Evolutionary conservation across 176 grass and related monocot species (phyloP), one percentile per base, ranked within the genome.

Genomic region (Paspalum vaginatum): DNA sequence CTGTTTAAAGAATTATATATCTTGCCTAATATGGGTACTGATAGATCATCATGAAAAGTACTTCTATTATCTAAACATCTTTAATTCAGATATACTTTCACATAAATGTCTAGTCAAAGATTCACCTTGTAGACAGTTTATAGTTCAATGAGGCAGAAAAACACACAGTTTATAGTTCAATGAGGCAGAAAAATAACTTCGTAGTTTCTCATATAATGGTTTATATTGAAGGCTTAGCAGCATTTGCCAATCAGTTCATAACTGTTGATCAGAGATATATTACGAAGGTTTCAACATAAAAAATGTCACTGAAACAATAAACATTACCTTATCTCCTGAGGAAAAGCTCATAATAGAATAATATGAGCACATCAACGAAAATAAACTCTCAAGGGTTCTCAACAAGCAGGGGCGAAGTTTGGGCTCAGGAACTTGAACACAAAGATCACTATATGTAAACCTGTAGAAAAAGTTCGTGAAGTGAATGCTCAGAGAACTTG

Each of bases 391-490:
- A 27, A 99, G 88, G 81, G 92, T 93, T 95, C 77, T 95, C 77
- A 99, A 93, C 74, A 99, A 93, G 72, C 92, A 95, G 61, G 88
- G 65, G n/a, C 96, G 88, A 79, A 99, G 88, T 87, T 91, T 95
- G 61, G 92, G 85, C 79, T 99, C 96, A 79, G 90, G 96, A 71
- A 99, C 69, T 87, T 93, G 93, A 88, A 80, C 90, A 85, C 96
- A 99, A 62, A 99, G 84, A 89, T 99, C 96, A 79, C 92, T 99
- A 71, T 95, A 99, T 64, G 96, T 99, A 84, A 99, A 91, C 88
- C 96, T 98, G 92, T 71, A 90, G 45, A 58, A 77, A 83, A 65
- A 1, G 49, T 50, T 83, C 76, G 57, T 72, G 4, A 55, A 70
- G 40, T 64, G 55, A 80, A 48, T 77, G 62, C 39, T 85, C n/a